Conservation (phyloP, 768 basidiomycete genomes). For the Mycena filopes region DNA sequence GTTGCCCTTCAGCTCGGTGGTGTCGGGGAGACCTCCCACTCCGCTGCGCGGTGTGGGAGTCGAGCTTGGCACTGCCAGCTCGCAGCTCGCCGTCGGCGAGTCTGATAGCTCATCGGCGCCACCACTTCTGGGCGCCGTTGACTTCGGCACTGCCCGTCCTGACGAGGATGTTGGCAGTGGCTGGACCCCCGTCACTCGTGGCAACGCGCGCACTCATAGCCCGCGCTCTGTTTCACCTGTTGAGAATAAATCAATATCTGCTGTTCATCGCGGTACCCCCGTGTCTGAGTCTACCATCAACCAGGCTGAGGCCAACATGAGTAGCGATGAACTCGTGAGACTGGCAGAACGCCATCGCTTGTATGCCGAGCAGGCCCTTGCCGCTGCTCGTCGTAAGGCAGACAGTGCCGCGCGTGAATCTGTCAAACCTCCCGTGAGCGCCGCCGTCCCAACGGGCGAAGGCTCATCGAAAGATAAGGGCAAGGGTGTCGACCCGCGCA, state of each 20-base stretch:
- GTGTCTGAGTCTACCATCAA: neutral
- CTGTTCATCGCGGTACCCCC: neutral
- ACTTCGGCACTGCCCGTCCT: neutral
- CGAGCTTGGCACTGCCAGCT: neutral
- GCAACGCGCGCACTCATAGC: slow-evolving; percentile 4
- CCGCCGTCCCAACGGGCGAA: neutral
- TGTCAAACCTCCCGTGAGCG: neutral
- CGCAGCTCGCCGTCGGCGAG: slow-evolving; percentile 2
- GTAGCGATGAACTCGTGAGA: slow-evolving; percentile 1
- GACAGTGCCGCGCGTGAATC: neutral
- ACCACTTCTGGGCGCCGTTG: neutral
- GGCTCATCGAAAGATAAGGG: slow-evolving; percentile 2
- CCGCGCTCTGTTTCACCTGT: neutral
- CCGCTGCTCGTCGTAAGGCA: neutral
- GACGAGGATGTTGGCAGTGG: neutral
- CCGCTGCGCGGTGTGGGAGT: neutral
- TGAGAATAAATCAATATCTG: neutral
- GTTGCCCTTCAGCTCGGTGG: neutral
- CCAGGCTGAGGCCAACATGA: neutral
- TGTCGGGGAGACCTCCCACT: slow-evolving; percentile 9
- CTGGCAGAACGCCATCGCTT: slow-evolving; percentile 1
- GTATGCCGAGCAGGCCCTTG: neutral
- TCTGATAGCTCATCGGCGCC: neutral
- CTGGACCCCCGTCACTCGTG: slow-evolving; percentile 4
- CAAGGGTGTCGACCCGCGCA: slow-evolving; percentile 3